A percentile compares a stretch with the other conserved stretches of the same genome.
phyloP scores from a whole-genome alignment of 2,329 filamentous ascomycete genomes.

The Camillea tinctor region DNA sequence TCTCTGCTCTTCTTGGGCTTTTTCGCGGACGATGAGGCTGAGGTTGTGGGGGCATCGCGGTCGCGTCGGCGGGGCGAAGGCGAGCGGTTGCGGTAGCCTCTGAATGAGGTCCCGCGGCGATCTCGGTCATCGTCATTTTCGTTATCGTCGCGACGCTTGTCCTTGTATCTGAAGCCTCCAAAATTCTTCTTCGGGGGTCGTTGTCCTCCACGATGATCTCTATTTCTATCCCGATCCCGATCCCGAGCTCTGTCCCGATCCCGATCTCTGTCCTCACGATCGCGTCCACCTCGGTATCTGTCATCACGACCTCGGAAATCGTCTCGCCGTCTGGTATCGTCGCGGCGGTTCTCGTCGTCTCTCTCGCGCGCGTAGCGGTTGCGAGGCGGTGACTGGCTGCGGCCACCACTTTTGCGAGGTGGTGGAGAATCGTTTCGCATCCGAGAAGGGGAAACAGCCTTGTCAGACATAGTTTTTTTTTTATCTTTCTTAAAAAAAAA shows the following conservation, averaged over 20 bases:
- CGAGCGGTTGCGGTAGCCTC: conserved; percentile 51
- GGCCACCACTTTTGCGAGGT: conserved; percentile 21
- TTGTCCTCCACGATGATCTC: conserved; percentile 18
- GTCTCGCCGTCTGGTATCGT: conserved; percentile 16
- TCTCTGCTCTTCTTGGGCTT: conserved; percentile 31
- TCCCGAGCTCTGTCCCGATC: conserved; percentile 11
- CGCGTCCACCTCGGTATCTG: conserved; percentile 2
- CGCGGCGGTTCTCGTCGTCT: conserved; percentile 13
- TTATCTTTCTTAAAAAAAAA: too few relatives aligned
- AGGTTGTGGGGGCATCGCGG: conserved; percentile 19
- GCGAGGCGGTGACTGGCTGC: conserved; percentile 30
- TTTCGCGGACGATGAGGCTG: conserved; percentile 18
- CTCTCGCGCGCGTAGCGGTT: conserved; percentile 10
- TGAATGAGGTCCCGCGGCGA: conserved; percentile 42
- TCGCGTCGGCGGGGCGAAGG: conserved; percentile 37
- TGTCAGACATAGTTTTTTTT: conserved; percentile 28
- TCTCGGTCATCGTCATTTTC: conserved; percentile 45
- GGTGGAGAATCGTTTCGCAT: conserved; percentile 23
- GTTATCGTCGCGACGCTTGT: conserved; percentile 48
- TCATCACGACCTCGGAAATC: conserved; percentile 21
- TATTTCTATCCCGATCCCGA: neutral
- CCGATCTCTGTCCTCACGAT: conserved; percentile 10
- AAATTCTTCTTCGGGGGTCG: conserved; percentile 34
- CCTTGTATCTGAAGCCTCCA: conserved; percentile 60
- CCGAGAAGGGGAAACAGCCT: conserved; percentile 16